Percentiles rank a stretch among this genome's conserved stretches.
These are phyloP conservation scores for Psilocybe cubensis DNA, from an alignment of 768 basidiomycete genomes.

Conservation along the genomic window DNA sequence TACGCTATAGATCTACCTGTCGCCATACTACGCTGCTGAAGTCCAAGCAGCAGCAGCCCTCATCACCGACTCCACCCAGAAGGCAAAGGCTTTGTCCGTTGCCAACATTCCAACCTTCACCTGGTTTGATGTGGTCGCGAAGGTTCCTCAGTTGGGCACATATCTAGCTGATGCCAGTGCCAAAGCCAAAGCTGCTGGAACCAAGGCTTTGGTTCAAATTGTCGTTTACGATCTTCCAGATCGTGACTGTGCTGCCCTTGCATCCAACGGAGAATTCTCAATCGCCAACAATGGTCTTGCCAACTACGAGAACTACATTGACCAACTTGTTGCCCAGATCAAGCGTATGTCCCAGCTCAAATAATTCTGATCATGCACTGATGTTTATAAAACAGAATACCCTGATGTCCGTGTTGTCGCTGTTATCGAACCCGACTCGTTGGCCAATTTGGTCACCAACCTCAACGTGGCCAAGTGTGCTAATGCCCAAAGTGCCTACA, in stretches of 20 bases:
- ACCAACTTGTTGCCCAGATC: constrained; percentile 61
- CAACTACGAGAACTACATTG: constrained; percentile 64
- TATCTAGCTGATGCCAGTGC: constrained; percentile 59
- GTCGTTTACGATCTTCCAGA: constrained; percentile 66
- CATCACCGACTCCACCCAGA: constrained; percentile 52
- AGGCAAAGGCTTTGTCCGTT: constrained; percentile 54
- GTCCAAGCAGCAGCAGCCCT: constrained; percentile 49
- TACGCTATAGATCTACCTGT: constrained; percentile 46
- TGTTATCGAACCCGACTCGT: constrained; percentile 68
- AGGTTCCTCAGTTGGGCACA: constrained; percentile 55
- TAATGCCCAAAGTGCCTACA: constrained; percentile 55
- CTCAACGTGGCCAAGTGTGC: constrained; percentile 59
- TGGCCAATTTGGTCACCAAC: constrained; percentile 74
- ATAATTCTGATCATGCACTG: background rate
- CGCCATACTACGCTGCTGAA: constrained; percentile 60
- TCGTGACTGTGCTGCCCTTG: constrained; percentile 66
- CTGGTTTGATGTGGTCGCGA: constrained; percentile 62
- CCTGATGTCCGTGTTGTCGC: constrained; percentile 67
- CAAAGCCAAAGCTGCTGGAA: constrained; percentile 45
- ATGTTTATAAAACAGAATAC: constrained; percentile 37
- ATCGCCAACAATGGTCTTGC: constrained; percentile 59
- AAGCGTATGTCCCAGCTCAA: constrained; percentile 37
- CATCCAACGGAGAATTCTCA: constrained; percentile 69
- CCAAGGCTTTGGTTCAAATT: constrained; percentile 54
- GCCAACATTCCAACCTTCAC: constrained; percentile 66